Base-by-base conservation (phyloP, 768 basidiomycete genomes). In the Suillus fuscotomentosus region DNA sequence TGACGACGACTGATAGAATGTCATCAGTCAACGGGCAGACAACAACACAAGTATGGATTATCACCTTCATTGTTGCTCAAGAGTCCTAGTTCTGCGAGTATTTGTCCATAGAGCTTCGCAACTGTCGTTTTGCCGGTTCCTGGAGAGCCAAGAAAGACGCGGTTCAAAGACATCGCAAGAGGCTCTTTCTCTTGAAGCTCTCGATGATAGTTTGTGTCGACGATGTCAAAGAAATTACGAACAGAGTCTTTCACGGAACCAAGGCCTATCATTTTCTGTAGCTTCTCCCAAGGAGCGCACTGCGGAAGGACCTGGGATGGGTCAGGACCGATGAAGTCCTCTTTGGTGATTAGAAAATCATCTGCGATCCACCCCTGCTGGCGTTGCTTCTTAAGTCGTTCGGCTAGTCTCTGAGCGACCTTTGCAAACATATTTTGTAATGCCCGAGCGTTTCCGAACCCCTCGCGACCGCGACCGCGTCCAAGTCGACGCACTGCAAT, bases 91-190 rank as follows among this genome's bases (percentile, higher is more conserved):
- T 89, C 87, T 0, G 78, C 82, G 14, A 91, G 72, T 54, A 89
- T 85, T 63, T 82, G 81, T 0, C 89, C 89, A 66, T 90, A 91
- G 5, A 88, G 70, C 68, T 84, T 85, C 0, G 86, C 88, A 0
- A 91, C 88, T 0, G 86, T 86, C 1, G 89, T 91, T 71, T 90
- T 91, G 0, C 89, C 89, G 0, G 89, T 89, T 3, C 89, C 89
- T 7, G 89, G 89, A 13, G 84, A 83, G 1, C 89, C 89, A 36
- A 88, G 69, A 73, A 90, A 89, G 0, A 87, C 84, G 17, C 85
- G 83, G 65, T 90, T 89, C 65, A 90, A 78, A 10, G 87, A 84
- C 48, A 86, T 70, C 53, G 80, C 76, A 20, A 87, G 60, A 0
- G 85, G 86, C 38, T 83, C 78, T 68, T 81, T 76, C 67, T 90